Conservation (phyloP, 2,329 filamentous ascomycete species). For the Claviceps capensis region DNA sequence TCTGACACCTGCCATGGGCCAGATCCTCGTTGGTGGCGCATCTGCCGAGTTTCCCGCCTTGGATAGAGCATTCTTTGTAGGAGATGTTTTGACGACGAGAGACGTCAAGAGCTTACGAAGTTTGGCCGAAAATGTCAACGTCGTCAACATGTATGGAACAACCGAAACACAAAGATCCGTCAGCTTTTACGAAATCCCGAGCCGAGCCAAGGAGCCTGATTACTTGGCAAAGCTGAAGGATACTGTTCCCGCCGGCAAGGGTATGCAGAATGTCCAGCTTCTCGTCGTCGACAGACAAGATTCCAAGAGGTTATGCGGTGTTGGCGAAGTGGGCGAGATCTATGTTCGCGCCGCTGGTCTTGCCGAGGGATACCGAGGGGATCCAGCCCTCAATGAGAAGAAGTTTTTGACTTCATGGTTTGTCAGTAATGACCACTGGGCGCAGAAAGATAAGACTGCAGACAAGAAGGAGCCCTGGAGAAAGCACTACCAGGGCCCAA, state of each 20-base stretch:
- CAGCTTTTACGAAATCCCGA: constrained; percentile 44
- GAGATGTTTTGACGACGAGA: constrained; percentile 73
- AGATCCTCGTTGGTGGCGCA: constrained; percentile 80
- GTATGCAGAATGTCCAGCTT: constrained; percentile 82
- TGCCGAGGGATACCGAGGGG: constrained; percentile 64
- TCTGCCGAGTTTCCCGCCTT: constrained; percentile 63
- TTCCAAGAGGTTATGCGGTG: constrained; percentile 53
- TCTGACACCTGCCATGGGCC: constrained; percentile 90
- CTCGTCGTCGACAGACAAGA: constrained; percentile 64
- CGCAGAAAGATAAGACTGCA: constrained; percentile 5
- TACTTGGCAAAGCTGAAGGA: constrained; percentile 38
- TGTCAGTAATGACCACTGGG: constrained; percentile 28
- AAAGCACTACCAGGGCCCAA: constrained; percentile 62
- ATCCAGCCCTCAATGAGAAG: constrained; percentile 43
- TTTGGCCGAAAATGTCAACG: constrained; percentile 59
- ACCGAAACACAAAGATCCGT: constrained; percentile 51
- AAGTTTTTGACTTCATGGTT: constrained; percentile 88
- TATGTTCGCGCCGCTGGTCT: constrained; percentile 72
- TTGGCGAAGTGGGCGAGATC: constrained; percentile 77
- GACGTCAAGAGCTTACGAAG: constrained; percentile 68
- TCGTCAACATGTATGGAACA: constrained; percentile 79
- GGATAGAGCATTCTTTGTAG: constrained; percentile 78
- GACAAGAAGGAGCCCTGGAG: constrained; percentile 57
- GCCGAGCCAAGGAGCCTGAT: constrained; percentile 44
- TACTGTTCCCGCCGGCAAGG: constrained; percentile 68